Conservation (phyloP, 306 rosid species). For the Citrullus mucosospermus region DNA sequence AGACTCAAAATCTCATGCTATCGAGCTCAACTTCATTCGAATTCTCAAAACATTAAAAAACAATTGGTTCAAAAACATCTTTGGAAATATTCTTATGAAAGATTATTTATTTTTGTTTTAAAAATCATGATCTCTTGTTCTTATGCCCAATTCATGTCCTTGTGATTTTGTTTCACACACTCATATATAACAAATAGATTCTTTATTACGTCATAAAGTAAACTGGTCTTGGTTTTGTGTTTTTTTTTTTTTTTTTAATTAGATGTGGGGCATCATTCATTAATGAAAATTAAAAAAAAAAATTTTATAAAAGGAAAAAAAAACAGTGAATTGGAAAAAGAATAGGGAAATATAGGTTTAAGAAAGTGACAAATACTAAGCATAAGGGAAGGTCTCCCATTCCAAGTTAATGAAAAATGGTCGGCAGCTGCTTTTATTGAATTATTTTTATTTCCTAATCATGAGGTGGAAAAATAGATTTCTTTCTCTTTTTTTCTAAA, state of each 20-base stretch:
- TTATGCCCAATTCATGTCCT: neutral
- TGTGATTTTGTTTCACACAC: neutral
- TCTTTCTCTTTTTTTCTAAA: no score
- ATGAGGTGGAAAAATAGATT: neutral
- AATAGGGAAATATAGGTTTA: neutral
- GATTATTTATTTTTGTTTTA: no score
- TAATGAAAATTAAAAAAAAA: no score
- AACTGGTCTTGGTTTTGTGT: neutral
- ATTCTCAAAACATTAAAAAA: no score
- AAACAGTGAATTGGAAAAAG: neutral
- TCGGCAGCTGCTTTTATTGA: slow-evolving; percentile 5
- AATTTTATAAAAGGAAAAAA: no score
- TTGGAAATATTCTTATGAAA: no score
- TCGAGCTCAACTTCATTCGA: no score
- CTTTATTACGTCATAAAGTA: neutral
- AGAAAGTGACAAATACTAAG: neutral
- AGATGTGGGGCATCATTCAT: neutral
- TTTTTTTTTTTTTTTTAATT: no score
- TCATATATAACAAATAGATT: neutral
- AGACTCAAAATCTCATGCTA: no score
- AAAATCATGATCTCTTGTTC: neutral
- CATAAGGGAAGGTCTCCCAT: neutral
- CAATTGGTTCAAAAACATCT: no score
- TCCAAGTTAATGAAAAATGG: neutral
- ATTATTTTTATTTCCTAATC: neutral